Evolutionary conservation across 2,329 filamentous ascomycete genomes (phyloP), one percentile per base, ranked within the genome.

Genomic region (Rutstroemia sp.): DNA sequence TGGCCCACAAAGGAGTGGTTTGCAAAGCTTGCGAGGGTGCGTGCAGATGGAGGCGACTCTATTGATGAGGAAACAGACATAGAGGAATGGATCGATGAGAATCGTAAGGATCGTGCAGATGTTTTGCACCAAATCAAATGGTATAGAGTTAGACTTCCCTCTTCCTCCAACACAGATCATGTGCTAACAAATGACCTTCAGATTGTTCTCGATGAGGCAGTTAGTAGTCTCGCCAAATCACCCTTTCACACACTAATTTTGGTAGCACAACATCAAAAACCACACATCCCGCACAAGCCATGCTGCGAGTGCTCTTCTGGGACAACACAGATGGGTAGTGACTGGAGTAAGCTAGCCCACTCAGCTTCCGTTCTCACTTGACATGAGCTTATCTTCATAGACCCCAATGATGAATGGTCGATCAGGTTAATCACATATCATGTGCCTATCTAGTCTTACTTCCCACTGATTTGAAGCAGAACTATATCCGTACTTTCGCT

Each of bases 371-470:
- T 30, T 14, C n/a, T 27, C 9, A 34, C 5, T 30, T 30, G 14
- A 34, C 42, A 27, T 4, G 21, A 52, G 30, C 50, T 52, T 21
- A 52, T 18, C 7, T 45, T 30, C 3, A 45, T 25, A 52, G 50
- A 52, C 50, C 14, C 39, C 50, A 14, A 52, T 52, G 39, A 52
- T 52, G 50, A 52, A 52, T 18, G 9, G 18, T 14, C 50, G 39
- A 34, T 19, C 8, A 45, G 50, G 39, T 52, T 14, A 8, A 4
- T 37, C 12, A n/a, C 4, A 8, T 16, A 10, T 37, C n/a, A 2
- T 8, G 8, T 4, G 4, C 42, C 14, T 5, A 9, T 16, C 9
- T 8, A n/a, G 3, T 23, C 21, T 23, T 23, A 23, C 23, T 18
- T 42, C 4, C 1, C 10, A 21, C 50, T 52, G 6, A 52, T 30